Percentiles rank a stretch among this genome's conserved stretches.
These are phyloP conservation scores for Monoraphidium neglectum DNA, from an alignment of 139 green algal genomes.

Conservation along the genomic window DNA sequence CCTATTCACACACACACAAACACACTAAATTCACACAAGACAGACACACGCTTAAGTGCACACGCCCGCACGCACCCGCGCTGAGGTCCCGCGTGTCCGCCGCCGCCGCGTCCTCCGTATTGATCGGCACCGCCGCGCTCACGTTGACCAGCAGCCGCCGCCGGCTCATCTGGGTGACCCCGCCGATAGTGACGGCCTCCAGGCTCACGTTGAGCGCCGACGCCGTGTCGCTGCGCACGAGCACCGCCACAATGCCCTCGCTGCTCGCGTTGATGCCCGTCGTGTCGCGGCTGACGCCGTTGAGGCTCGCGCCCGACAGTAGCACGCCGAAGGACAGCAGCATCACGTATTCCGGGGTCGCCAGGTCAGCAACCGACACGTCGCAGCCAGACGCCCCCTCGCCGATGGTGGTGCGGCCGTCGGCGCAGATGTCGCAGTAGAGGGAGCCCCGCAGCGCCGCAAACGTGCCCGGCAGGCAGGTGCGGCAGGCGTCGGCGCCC, in stretches of 20 bases:
- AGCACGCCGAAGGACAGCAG: constrained; percentile 28
- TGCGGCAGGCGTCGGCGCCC: constrained; percentile 24
- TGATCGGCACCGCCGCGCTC: constrained; percentile 12
- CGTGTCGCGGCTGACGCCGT: constrained; percentile 4
- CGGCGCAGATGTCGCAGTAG: constrained; percentile 32
- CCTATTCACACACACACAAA: no score
- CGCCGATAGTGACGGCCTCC: not conserved
- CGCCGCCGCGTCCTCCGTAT: not conserved
- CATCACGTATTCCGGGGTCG: constrained; percentile 13
- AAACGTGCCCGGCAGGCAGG: constrained; percentile 29
- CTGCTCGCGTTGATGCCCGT: constrained; percentile 31
- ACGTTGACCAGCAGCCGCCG: constrained; percentile 34
- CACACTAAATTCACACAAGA: no score
- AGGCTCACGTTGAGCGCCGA: constrained; percentile 20
- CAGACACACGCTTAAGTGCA: no score
- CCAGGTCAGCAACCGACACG: not conserved
- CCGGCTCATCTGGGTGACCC: constrained; percentile 17
- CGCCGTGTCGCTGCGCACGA: constrained; percentile 29
- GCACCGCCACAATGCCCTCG: constrained; percentile 33
- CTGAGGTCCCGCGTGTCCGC: constrained; percentile 5
- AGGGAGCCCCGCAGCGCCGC: constrained; percentile 12
- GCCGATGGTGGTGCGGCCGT: constrained; percentile 15
- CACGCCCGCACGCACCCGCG: not conserved
- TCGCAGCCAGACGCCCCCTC: constrained; percentile 27
- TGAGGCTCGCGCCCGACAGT: constrained; percentile 15